Conservation (phyloP, 371 early-diverging fungal species). For the Actinomortierella ambigua region DNA sequence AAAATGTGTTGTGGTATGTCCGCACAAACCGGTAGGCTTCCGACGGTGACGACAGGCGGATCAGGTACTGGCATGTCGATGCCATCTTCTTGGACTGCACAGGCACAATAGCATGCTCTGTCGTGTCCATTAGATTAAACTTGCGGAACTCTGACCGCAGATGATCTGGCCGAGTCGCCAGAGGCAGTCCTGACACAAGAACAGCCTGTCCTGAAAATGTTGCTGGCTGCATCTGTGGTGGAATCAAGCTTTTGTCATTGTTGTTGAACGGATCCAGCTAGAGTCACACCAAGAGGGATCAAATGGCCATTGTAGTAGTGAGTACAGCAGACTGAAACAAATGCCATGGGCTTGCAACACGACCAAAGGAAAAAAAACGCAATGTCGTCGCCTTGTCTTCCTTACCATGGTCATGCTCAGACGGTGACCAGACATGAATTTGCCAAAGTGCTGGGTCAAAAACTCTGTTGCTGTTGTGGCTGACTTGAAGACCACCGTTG, state of each 20-base stretch:
- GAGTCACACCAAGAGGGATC: no score
- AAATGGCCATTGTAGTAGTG: no score
- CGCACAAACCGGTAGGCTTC: conserved; percentile 44
- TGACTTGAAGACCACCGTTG: conserved; percentile 38
- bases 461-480: conserved; percentile 42
- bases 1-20: conserved; percentile 43
- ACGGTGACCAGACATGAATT: conserved; percentile 31
- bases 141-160: conserved; percentile 41
- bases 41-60: conserved; percentile 39
- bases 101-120: conserved; percentile 37
- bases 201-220: conserved; percentile 38
- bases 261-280: conserved; percentile 40
- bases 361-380: neutral
- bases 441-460: conserved; percentile 32
- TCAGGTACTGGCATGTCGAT: conserved; percentile 31
- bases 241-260: conserved; percentile 24
- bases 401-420: conserved; percentile 39
- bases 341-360: no score
- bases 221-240: conserved; percentile 21
- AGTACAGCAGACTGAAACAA: no score
- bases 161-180: conserved; percentile 26
- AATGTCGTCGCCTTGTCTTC: neutral
- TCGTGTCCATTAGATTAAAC: conserved; percentile 42
- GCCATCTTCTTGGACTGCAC: conserved; percentile 26
- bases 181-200: conserved; percentile 39